phyloP scores from a whole-genome alignment of 2,329 filamentous ascomycete species.

The Aspergillus puulaauensis region DNA sequence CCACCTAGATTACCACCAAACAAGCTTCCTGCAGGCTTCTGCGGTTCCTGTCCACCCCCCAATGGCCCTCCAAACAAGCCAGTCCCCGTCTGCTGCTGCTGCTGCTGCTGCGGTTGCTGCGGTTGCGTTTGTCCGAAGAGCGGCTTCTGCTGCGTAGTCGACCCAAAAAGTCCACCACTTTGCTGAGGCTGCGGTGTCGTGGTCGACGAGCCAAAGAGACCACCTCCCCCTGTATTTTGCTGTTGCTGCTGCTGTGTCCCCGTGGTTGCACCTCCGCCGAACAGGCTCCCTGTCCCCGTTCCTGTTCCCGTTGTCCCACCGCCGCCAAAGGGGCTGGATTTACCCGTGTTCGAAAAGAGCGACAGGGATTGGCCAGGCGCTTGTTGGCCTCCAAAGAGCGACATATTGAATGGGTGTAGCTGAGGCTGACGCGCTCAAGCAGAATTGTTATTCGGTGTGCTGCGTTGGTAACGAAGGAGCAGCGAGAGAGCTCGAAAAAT shows the following conservation, averaged over 20 bases:
- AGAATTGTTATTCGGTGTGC: neutral
- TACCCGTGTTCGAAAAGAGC: conserved; percentile 27
- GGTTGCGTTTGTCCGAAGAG: conserved; percentile 27
- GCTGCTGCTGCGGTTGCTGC: conserved; percentile 18
- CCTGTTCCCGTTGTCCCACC: conserved; percentile 12
- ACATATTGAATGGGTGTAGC: conserved; percentile 25
- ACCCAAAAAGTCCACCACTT: conserved; percentile 41
- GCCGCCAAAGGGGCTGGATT: conserved; percentile 39
- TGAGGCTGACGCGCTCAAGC: neutral
- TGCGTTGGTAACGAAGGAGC: neutral
- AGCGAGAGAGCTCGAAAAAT: conserved; percentile 4
- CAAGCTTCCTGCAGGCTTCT: conserved; percentile 18
- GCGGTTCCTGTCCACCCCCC: conserved; percentile 25
- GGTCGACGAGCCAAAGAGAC: conserved; percentile 27
- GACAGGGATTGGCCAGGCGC: conserved; percentile 31
- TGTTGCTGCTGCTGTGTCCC: conserved; percentile 20
- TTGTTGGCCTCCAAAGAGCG: conserved; percentile 37
- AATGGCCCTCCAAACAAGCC: conserved; percentile 27
- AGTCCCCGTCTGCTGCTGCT: conserved; percentile 14
- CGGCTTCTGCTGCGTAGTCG: conserved; percentile 26
- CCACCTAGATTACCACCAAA: conserved; percentile 26
- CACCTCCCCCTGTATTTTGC: conserved; percentile 13
- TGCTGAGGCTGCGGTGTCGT: conserved; percentile 15
- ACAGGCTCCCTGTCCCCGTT: conserved; percentile 14
- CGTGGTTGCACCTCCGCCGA: conserved; percentile 15